Percentiles rank a stretch among this genome's conserved stretches.
Conservation (phyloP, 1,284 basidiomycete species). For the Fomitopsis schrenkii region DNA sequence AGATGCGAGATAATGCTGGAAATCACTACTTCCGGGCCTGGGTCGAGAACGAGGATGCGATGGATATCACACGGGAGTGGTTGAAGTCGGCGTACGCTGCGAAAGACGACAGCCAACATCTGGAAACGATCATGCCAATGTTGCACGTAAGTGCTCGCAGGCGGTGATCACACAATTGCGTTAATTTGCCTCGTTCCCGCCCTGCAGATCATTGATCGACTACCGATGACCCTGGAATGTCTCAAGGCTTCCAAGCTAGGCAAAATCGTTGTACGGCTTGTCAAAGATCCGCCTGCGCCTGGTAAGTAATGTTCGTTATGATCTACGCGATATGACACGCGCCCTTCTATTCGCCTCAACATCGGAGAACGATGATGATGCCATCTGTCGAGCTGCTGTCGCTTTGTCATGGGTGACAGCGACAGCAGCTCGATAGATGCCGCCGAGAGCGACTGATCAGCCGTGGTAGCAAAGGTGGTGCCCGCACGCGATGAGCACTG, state of each 20-base stretch:
- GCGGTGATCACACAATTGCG: neutral
- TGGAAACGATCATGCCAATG: conserved; percentile 78
- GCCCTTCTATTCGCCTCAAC: neutral
- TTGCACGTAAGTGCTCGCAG: conserved; percentile 59
- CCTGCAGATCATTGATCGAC: conserved; percentile 70
- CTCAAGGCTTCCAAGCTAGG: conserved; percentile 70
- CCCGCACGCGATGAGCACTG: neutral
- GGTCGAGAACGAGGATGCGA: conserved; percentile 66
- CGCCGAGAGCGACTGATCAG: neutral
- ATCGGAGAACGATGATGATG: neutral
- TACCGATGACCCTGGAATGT: conserved; percentile 66
- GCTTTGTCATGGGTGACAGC: neutral
- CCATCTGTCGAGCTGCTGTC: neutral
- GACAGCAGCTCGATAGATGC: neutral
- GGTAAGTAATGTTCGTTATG: conserved; percentile 46
- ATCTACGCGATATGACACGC: neutral
- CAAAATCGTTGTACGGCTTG: conserved; percentile 68
- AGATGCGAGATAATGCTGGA: conserved; percentile 75
- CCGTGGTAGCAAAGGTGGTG: too few species aligned
- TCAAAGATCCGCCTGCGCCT: conserved; percentile 62
- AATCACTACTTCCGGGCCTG: conserved; percentile 83
- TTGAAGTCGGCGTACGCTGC: conserved; percentile 59
- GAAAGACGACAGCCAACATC: conserved; percentile 50
- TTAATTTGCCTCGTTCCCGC: conserved; percentile 1
- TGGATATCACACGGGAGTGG: conserved; percentile 77